A percentile compares a stretch with the other conserved stretches of the same genome.
Evolutionary conservation across 2,329 filamentous ascomycete genomes (phyloP).

Genomic region (Chaetomiaceae sp.): DNA sequence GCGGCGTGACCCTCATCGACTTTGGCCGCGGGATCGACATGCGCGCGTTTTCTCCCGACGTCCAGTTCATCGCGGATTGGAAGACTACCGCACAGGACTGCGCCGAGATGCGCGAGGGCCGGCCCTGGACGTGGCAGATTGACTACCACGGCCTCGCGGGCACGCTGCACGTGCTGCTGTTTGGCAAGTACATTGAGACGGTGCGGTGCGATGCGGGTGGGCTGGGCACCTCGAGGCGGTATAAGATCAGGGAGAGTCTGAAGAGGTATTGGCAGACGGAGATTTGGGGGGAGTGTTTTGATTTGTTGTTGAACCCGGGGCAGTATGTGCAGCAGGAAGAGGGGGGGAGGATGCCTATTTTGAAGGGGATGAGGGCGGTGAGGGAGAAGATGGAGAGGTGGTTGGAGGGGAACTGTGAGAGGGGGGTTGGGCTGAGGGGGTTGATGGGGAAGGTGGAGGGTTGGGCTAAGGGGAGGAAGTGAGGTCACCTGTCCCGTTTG

Average conservation of each 20-base stretch:
- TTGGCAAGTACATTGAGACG: slow-evolving; percentile 92
- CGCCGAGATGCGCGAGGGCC: slow-evolving; percentile 87
- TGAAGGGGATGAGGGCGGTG: slow-evolving; percentile 62
- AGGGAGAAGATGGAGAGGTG: slow-evolving; percentile 80
- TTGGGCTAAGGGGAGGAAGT: slow-evolving; percentile 37
- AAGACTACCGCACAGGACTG: slow-evolving; percentile 83
- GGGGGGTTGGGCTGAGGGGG: slow-evolving; percentile 68
- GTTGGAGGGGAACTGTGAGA: slow-evolving; percentile 77
- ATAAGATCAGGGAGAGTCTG: slow-evolving; percentile 74
- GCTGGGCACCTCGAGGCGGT: slow-evolving; percentile 59
- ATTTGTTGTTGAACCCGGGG: slow-evolving; percentile 78
- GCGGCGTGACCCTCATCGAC: slow-evolving; percentile 85
- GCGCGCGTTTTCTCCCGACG: slow-evolving; percentile 70
- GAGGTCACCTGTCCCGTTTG: not conserved
- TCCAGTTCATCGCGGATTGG: slow-evolving; percentile 95
- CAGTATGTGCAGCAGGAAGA: slow-evolving; percentile 62
- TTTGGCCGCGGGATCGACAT: slow-evolving; percentile 95
- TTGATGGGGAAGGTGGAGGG: slow-evolving; percentile 61
- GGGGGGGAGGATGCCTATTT: slow-evolving; percentile 64
- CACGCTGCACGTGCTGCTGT: slow-evolving; percentile 81
- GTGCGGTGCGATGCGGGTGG: slow-evolving; percentile 51
- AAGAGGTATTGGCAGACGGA: slow-evolving; percentile 98
- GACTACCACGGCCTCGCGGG: slow-evolving; percentile 93
- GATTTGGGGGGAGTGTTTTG: slow-evolving; percentile 80
- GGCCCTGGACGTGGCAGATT: slow-evolving; percentile 96